Percentiles rank a stretch among this genome's conserved stretches.
Conservation (phyloP, 306 rosid genomes). For the Senna siamea region DNA sequence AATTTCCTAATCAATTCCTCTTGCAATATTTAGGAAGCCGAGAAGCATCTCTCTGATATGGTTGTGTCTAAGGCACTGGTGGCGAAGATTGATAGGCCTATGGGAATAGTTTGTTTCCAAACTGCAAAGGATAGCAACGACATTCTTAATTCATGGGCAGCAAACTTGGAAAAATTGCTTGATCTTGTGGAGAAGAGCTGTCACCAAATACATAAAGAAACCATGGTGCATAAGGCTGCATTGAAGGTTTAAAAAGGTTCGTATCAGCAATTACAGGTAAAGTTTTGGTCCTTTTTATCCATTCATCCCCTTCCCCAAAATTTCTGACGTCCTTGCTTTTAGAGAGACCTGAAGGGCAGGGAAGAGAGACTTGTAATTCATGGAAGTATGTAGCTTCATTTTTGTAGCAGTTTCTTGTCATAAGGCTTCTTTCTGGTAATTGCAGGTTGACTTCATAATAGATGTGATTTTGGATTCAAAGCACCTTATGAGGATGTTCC, state of each 20-base stretch:
- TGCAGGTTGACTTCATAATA: constrained; percentile 41
- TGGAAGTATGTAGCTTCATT: constrained; percentile 15
- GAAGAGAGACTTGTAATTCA: constrained; percentile 17
- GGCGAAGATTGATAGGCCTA: constrained; percentile 92
- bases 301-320: background rate
- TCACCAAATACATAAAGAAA: constrained; percentile 90
- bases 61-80: constrained; percentile 93
- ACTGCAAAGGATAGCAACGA: constrained; percentile 89
- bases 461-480: constrained; percentile 41
- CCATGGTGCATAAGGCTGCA: constrained; percentile 83
- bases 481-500: constrained; percentile 10
- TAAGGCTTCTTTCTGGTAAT: background rate
- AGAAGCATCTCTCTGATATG: constrained; percentile 98
- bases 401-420: background rate
- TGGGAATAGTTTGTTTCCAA: constrained; percentile 84
- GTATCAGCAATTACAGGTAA: constrained; percentile 28
- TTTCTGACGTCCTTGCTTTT: constrained; percentile 10
- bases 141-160: constrained; percentile 84
- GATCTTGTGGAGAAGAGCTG: constrained; percentile 97
- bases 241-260: constrained; percentile 50
- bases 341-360: background rate
- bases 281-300: background rate
- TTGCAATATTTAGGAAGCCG: constrained; percentile 69
- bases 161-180: constrained; percentile 89
- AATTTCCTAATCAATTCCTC: constrained; percentile 10